Conservation (phyloP, 345 rosid species). For the Populus ilicifolia region DNA sequence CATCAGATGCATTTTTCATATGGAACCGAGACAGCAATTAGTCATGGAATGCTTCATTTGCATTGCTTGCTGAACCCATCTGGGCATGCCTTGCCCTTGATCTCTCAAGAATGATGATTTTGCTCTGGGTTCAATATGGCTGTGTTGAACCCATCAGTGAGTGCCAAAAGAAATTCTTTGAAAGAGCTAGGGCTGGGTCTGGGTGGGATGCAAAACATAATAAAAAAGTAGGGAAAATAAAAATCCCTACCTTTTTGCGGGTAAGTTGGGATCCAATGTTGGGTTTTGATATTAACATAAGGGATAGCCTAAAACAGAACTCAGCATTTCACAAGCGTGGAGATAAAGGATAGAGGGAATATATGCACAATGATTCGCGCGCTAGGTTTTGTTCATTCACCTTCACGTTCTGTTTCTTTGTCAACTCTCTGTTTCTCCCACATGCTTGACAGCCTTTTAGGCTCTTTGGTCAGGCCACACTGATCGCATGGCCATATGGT, state of each 20-base stretch:
- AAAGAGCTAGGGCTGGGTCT: not conserved
- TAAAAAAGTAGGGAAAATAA: not conserved
- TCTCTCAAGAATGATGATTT: not conserved
- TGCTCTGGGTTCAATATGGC: not conserved
- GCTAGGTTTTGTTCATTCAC: conserved; percentile 32
- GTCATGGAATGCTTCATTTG: not conserved
- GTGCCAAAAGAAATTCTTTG: not conserved
- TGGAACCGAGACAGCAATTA: not conserved
- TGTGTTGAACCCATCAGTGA: not conserved
- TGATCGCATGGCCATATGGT: conserved; percentile 21
- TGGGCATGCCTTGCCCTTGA: too few species aligned
- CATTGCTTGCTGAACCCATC: too few species aligned
- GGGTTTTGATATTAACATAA: not conserved
- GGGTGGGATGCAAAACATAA: not conserved
- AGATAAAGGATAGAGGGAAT: conserved; percentile 29
- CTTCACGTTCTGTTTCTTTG: conserved; percentile 8
- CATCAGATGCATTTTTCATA: not conserved
- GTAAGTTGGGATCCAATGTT: conserved; percentile 8
- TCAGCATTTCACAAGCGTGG: conserved; percentile 9
- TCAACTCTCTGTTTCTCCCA: conserved; percentile 27
- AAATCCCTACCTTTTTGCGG: not conserved
- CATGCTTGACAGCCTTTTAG: conserved; percentile 45
- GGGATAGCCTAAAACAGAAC: conserved; percentile 14
- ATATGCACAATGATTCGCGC: conserved; percentile 31
- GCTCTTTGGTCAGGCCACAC: conserved; percentile 15